Evolutionary conservation across 352 stramenopile genomes (phyloP), one percentile per base, ranked within the genome.

Genomic region (Blastocystis sp.): DNA sequence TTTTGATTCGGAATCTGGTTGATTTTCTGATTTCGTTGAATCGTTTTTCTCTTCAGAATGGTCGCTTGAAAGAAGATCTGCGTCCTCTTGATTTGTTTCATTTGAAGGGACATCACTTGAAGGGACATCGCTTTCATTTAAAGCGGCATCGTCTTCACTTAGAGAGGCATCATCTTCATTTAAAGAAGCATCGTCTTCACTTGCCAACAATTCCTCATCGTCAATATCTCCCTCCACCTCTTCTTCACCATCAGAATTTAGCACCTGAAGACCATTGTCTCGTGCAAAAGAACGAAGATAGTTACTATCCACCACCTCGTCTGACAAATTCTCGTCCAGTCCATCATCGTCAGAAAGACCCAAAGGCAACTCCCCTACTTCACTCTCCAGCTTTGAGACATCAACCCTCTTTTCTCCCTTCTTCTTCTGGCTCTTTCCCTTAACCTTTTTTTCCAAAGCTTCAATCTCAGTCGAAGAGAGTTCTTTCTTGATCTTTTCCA

Each of bases 341-440:
- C 70, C 70, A 41, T 81, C 70, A 41, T 81, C 70, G 45, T 81
- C 70, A 41, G 13, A n/a, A 4, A 81, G 63, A 11, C 39, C 70
- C 24, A 65, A 34, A n/a, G 45, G 70, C 6, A 64, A n/a, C 16
- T 64, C 20, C 24, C 45, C 55, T 9, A n/a, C 45, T 41, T 81
- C 70, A 5, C 65, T 64, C 45, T 81, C 70, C 41, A 64, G 13
- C 18, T 24, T 4, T 18, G 9, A 43, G 24, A 64, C 34, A n/a
- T 81, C 34, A 20, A 64, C 37, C 1, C 39, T 41, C 50, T 59
- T 59, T 59, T 13, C 13, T 55, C 39, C 3, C 30, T 73, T 73
- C 11, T 68, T 37, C n/a, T 68, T 68, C 59, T 24, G 1, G 11
- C 13, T 26, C 26, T 64, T 47, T 18, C 20, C 39, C 30, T 81